These are phyloP conservation scores for Kwoniella pini DNA, from an alignment of 768 basidiomycete species.

Conservation along the genomic window DNA sequence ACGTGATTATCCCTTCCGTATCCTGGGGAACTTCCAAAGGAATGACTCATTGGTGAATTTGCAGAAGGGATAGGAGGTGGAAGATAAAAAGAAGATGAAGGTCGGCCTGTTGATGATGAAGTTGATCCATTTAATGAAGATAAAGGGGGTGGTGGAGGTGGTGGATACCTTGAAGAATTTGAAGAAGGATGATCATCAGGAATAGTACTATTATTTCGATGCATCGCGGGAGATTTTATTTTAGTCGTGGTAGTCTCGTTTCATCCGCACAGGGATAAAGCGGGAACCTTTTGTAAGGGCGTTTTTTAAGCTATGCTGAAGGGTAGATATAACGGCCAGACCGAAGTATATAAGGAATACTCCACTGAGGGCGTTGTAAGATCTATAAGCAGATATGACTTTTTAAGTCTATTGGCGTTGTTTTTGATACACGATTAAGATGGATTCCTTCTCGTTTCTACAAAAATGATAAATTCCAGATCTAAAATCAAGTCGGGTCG, in stretches of 20 bases:
- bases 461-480: too few relatives aligned
- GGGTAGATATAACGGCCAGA: too few relatives aligned
- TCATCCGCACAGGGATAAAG: not conserved
- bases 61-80: conserved; percentile 32
- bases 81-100: conserved; percentile 25
- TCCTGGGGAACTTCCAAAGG: conserved; percentile 23
- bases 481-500: too few relatives aligned
- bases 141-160: not conserved
- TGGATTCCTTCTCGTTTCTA: too few relatives aligned
- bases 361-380: too few relatives aligned
- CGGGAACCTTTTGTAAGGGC: not conserved
- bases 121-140: not conserved
- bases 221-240: conserved; percentile 4
- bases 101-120: conserved; percentile 3
- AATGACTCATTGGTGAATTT: conserved; percentile 20
- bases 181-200: conserved; percentile 4
- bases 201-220: conserved; percentile 1
- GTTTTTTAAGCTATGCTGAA: too few relatives aligned
- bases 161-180: conserved; percentile 14
- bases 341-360: too few relatives aligned
- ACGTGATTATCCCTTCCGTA: conserved; percentile 13
- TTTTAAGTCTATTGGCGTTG: too few relatives aligned
- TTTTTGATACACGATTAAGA: too few relatives aligned
- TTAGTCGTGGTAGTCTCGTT: conserved; percentile 6
- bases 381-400: too few relatives aligned